Evolutionary conservation across 208 protist species (phyloP), one percentile per base, ranked within the genome.

Genomic region (Trypanosoma platydactyli): DNA sequence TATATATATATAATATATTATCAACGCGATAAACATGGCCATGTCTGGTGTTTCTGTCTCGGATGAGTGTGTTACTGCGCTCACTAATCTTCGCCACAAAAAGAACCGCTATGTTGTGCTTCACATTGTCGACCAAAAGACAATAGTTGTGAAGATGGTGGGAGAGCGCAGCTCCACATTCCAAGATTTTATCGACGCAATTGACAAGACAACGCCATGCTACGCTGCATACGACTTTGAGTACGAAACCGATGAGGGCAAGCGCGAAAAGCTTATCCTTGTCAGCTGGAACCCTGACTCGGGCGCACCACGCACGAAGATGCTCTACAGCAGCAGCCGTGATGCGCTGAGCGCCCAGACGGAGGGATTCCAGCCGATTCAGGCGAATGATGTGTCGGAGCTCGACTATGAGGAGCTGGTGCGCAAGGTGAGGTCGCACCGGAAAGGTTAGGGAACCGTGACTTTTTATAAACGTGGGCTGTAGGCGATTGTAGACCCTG

Each of bases 161-260:
- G 89, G 84, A 38, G 57, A 42, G 16, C 51, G 82, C 20, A 30
- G 40, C 24, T 68, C 80, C 4, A 87, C 74, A 41, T 98, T 89
- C 71, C 77, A 83, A 18, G 74, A 91, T 12, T 96, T 98, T 71
- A 45, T 82, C 18, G 53, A 18, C 0, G 76, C 84, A 54, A 71
- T 98, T 25, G 71, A 83, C 63, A 33, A 75, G 11, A 68, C 77
- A 30, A 71, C 90, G 60, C 94, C 94, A 45, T 87, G 87, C 63
- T 98, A 98, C 76, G 90, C 79, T 64, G 83, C 94, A 45, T 96
- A 84, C 65, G 95, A 98, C 78, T 94, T 94, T 52, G 86, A 94
- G 71, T 97, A 87, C 70, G 58, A 76, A 13, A 79, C 57, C 22
- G 71, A 86, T 24, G 89, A 86, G n/a, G 83, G 85, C 29, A 67